Conservation (phyloP, 23 red algal species). For the Pyropia haitanensis region DNA sequence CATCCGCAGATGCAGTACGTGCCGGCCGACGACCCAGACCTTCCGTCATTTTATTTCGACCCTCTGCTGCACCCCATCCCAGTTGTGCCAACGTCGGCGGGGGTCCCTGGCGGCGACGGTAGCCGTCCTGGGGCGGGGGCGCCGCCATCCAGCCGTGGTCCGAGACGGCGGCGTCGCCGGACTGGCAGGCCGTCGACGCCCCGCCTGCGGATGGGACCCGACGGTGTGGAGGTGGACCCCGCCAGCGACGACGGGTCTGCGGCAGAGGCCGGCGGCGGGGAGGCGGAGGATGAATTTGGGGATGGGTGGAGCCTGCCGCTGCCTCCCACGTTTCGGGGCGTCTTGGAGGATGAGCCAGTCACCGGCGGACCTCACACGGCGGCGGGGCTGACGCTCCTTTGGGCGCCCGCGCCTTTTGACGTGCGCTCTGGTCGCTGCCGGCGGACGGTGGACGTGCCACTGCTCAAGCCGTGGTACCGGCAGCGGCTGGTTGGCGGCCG, state of each 20-base stretch:
- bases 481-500: conserved; percentile 35
- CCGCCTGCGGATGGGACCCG: neutral
- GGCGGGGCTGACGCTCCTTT: conserved; percentile 64
- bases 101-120: neutral
- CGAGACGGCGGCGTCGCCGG: neutral
- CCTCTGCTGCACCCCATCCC: conserved; percentile 67
- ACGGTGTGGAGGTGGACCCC: neutral
- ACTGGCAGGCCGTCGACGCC: neutral
- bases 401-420: conserved; percentile 75
- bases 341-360: no score
- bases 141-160: neutral
- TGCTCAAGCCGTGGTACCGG: conserved; percentile 66
- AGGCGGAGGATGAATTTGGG: no score
- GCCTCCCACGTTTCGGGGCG: no score
- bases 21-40: conserved; percentile 64
- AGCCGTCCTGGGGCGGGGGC: neutral
- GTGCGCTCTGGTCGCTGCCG: conserved; percentile 53
- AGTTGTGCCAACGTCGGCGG: conserved; percentile 3
- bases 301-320: no score
- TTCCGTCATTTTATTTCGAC: conserved; percentile 81
- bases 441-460: conserved; percentile 68
- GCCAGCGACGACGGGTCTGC: no score
- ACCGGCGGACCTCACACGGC: conserved; percentile 18
- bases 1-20: conserved; percentile 61
- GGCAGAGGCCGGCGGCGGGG: no score